Evolutionary conservation across 225 moss, liverwort and hornwort species (phyloP).

Genomic region (Marchantia polymorpha): DNA sequence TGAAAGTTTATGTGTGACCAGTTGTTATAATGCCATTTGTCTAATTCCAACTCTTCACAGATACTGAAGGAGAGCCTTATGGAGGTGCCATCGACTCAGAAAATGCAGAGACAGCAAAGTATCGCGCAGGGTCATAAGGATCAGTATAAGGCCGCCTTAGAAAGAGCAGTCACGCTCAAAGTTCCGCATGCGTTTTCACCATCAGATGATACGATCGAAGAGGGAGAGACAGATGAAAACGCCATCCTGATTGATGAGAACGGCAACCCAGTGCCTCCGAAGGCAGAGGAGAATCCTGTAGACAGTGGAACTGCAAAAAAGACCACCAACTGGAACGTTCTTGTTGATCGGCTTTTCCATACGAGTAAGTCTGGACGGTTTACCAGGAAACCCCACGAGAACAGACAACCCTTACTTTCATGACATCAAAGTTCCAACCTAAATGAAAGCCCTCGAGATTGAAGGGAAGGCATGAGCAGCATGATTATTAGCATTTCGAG

Average conservation of each 20-base stretch:
- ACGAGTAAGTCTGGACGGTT: constrained; percentile 33
- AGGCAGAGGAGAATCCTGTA: constrained; percentile 9
- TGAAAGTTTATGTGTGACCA: background rate
- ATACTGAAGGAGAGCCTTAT: constrained; percentile 27
- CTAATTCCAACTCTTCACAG: constrained; percentile 17
- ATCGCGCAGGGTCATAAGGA: constrained; percentile 25
- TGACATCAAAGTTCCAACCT: constrained; percentile 8
- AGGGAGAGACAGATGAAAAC: constrained; percentile 32
- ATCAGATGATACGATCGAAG: constrained; percentile 19
- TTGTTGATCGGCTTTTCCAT: constrained; percentile 38
- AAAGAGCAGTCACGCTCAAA: constrained; percentile 45
- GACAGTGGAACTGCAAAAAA: background rate
- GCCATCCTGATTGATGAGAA: constrained; percentile 32
- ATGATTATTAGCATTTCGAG: constrained; percentile 1
- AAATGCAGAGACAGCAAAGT: constrained; percentile 42
- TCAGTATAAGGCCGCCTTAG: constrained; percentile 38
- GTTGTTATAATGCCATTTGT: background rate
- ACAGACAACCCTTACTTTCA: constrained; percentile 37
- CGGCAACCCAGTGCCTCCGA: constrained; percentile 18
- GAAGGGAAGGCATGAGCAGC: background rate
- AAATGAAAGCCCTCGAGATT: background rate
- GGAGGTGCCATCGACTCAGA: constrained; percentile 35
- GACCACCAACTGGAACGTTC: constrained; percentile 33
- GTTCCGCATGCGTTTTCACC: constrained; percentile 48
- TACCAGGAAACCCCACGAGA: background rate